These are phyloP conservation scores for Calonectria honghensis DNA, from an alignment of 2,329 filamentous ascomycete species.

Conservation along the genomic window DNA sequence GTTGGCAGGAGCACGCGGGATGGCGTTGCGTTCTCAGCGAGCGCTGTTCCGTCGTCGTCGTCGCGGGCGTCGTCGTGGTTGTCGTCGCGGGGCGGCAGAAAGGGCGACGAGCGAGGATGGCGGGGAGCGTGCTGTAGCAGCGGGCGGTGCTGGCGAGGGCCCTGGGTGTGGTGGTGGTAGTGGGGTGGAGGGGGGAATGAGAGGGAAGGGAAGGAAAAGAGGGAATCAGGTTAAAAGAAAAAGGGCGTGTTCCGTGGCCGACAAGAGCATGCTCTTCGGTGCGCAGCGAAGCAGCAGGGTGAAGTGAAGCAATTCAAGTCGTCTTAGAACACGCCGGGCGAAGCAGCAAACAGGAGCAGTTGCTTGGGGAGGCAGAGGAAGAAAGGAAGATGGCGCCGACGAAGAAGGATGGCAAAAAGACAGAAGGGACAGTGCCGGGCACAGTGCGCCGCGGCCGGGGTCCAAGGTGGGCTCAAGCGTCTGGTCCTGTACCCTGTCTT, in stretches of 20 bases:
- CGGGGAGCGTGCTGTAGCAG: conserved; percentile 44
- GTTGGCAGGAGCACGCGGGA: conserved; percentile 19
- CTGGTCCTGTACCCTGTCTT: conserved; percentile 35
- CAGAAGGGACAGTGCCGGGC: conserved; percentile 43
- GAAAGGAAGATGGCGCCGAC: conserved; percentile 50
- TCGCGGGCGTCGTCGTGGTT: conserved; percentile 54
- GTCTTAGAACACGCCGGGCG: conserved; percentile 53
- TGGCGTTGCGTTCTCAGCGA: conserved; percentile 37
- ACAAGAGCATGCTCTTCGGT: conserved; percentile 56
- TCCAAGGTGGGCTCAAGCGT: conserved; percentile 34
- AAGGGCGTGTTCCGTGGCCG: conserved; percentile 53
- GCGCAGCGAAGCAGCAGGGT: conserved; percentile 43
- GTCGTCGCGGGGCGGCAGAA: conserved; percentile 54
- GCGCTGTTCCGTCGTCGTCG: conserved; percentile 45
- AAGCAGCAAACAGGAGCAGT: conserved; percentile 51
- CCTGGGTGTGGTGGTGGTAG: conserved; percentile 48
- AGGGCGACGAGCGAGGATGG: conserved; percentile 50
- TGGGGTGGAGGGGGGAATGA: conserved; percentile 47
- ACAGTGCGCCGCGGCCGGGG: conserved; percentile 36
- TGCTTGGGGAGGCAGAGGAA: conserved; percentile 51
- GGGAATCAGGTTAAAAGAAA: conserved; percentile 48
- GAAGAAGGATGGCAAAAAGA: conserved; percentile 44
- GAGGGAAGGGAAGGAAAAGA: conserved; percentile 43
- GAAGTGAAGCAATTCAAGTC: conserved; percentile 56
- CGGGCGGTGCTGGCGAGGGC: conserved; percentile 42